These are phyloP conservation scores for Kodamaea nitidulidarum DNA, from an alignment of 805 yeast genomes.

Conservation along the genomic window DNA sequence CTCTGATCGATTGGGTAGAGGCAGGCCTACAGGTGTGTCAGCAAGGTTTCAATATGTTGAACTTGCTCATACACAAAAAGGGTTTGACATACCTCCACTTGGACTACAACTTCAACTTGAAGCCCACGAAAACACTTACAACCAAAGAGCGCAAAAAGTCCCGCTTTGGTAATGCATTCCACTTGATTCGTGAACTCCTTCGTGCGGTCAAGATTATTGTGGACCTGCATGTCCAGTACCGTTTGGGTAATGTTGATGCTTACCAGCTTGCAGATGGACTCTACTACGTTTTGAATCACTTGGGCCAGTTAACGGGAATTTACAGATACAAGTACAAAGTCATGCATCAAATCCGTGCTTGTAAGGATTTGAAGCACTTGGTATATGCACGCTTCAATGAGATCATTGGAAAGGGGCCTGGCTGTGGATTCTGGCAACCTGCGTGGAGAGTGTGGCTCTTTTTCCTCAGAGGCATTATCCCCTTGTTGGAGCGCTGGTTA, in stretches of 20 bases:
- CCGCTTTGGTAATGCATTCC: slow-evolving; percentile 95
- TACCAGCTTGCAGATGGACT: slow-evolving; percentile 94
- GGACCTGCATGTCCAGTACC: slow-evolving; percentile 88
- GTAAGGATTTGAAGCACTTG: slow-evolving; percentile 92
- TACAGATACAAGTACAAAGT: slow-evolving; percentile 95
- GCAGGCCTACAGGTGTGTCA: slow-evolving; percentile 92
- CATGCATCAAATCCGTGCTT: slow-evolving; percentile 96
- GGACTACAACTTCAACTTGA: slow-evolving; percentile 91
- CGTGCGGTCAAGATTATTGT: slow-evolving; percentile 81
- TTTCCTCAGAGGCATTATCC: slow-evolving; percentile 87
- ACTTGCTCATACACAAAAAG: slow-evolving; percentile 80
- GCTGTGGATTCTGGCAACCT: slow-evolving; percentile 99
- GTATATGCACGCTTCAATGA: slow-evolving; percentile 81
- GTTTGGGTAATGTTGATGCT: slow-evolving; percentile 88
- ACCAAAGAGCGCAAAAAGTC: slow-evolving; percentile 96
- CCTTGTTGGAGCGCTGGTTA: slow-evolving; percentile 90
- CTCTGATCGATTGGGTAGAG: slow-evolving; percentile 96
- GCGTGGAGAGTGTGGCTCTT: slow-evolving; percentile 97
- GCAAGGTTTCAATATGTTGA: slow-evolving; percentile 93
- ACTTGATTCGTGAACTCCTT: slow-evolving; percentile 82
- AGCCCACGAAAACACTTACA: slow-evolving; percentile 93
- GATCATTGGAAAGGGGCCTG: slow-evolving; percentile 95
- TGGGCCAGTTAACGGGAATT: slow-evolving; percentile 95
- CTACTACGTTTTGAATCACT: slow-evolving; percentile 82
- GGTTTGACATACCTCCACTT: slow-evolving; percentile 90